Conservation (phyloP, 257 asterid species). For the Schizonepeta tenuifolia region DNA sequence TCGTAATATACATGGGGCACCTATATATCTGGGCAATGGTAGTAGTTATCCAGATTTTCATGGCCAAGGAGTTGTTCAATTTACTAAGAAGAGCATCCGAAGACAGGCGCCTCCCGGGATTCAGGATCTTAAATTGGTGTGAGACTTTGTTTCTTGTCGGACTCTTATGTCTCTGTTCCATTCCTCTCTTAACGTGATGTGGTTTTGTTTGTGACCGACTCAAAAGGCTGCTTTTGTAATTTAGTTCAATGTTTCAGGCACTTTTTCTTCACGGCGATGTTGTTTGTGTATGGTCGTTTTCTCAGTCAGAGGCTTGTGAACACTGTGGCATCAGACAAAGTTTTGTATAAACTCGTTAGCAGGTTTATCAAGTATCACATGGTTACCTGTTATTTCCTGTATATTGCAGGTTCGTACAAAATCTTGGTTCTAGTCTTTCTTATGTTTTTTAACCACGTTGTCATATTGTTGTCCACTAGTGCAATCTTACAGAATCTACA, state of each 20-base stretch:
- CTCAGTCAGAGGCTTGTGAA: conserved; percentile 88
- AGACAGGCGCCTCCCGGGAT: conserved; percentile 82
- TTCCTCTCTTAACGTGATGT: conserved; percentile 15
- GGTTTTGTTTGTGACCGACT: conserved; percentile 10
- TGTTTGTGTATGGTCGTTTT: conserved; percentile 81
- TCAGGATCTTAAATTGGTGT: conserved; percentile 84
- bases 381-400: conserved; percentile 89
- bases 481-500: neutral
- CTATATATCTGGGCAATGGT: conserved; percentile 85
- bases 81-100: conserved; percentile 77
- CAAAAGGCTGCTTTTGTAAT: neutral
- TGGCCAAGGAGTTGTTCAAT: conserved; percentile 84
- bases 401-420: conserved; percentile 67
- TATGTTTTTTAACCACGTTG: neutral
- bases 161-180: conserved; percentile 22
- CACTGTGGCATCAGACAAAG: conserved; percentile 72
- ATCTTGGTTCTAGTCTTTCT: conserved; percentile 45
- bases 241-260: conserved; percentile 57
- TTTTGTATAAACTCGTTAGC: conserved; percentile 72
- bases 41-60: conserved; percentile 79
- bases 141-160: conserved; percentile 31
- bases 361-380: conserved; percentile 81
- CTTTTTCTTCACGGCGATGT: conserved; percentile 88
- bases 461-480: conserved; percentile 1
- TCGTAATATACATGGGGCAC: conserved; percentile 83